Evolutionary conservation across 2,329 filamentous ascomycete genomes (phyloP).

Genomic region (Aspergillus hiratsukae): DNA sequence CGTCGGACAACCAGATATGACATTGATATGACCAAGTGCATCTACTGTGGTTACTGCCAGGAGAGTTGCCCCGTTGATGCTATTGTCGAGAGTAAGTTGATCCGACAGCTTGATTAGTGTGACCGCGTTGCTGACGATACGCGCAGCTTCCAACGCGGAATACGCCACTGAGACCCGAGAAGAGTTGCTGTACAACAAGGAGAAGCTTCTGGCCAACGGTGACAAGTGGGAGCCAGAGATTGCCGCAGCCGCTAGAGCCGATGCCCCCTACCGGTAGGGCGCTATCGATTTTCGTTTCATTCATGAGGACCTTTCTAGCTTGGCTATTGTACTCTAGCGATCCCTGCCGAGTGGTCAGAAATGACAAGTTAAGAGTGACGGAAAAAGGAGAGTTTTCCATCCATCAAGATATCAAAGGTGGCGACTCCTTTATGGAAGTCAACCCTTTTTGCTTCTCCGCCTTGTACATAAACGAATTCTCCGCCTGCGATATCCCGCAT

Average conservation of each 20-base stretch:
- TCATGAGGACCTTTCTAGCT: background rate
- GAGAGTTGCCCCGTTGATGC: conserved; percentile 98
- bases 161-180: conserved; percentile 78
- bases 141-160: conserved; percentile 63
- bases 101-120: conserved; percentile 8
- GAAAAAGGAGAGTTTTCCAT: conserved; percentile 3
- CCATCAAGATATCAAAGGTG: conserved; percentile 9
- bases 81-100: conserved; percentile 65
- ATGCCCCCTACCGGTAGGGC: conserved; percentile 80
- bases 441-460: conserved; percentile 10
- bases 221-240: conserved; percentile 98
- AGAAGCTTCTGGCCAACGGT: conserved; percentile 83
- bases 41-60: conserved; percentile 99
- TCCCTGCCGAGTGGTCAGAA: background rate
- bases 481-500: conserved; percentile 9
- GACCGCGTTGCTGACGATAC: conserved; percentile 11
- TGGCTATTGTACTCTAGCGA: conserved; percentile 4
- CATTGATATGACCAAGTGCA: conserved; percentile 99
- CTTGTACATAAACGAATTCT: conserved; percentile 32
- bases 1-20: conserved; percentile 95
- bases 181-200: conserved; percentile 96
- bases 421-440: conserved; percentile 5
- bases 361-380: background rate
- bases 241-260: conserved; percentile 83
- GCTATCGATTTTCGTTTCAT: background rate